phyloP scores from a whole-genome alignment of 2,329 filamentous ascomycete genomes.

The Rachicladosporium sp. region DNA sequence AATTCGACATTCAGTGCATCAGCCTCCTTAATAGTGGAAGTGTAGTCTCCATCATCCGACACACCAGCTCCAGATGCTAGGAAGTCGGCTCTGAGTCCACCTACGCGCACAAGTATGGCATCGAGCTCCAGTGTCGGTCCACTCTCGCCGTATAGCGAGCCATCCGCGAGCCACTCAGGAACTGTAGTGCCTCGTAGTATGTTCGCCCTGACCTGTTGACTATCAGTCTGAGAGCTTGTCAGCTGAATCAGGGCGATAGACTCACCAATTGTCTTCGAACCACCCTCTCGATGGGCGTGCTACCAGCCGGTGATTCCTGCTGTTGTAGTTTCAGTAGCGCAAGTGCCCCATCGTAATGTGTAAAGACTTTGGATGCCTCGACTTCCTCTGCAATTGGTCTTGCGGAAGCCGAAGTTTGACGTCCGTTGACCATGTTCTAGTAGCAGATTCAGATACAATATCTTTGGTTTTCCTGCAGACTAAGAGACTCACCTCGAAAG shows the following conservation, averaged over 20 bases:
- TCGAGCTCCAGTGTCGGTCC: constrained; percentile 6
- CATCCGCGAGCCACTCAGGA: constrained; percentile 7
- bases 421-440: too few species aligned
- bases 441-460: too few species aligned
- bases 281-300: constrained; percentile 4
- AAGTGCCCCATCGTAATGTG: constrained; percentile 13
- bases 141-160: constrained; percentile 7
- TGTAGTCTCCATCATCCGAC: constrained; percentile 1
- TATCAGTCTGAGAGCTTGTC: constrained; percentile 10
- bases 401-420: too few species aligned
- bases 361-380: constrained; percentile 7
- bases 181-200: constrained; percentile 7
- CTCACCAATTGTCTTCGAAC: constrained; percentile 3
- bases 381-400: too few species aligned
- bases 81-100: constrained; percentile 3
- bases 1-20: not conserved
- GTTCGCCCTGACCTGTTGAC: constrained; percentile 7
- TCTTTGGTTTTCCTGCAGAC: too few species aligned
- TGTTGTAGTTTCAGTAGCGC: constrained; percentile 12
- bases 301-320: constrained; percentile 4
- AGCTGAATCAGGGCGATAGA: not conserved
- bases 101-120: constrained; percentile 7
- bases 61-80: constrained; percentile 3
- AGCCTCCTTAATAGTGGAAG: too few species aligned
- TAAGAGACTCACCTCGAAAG: constrained; percentile 10